Evolutionary conservation across 2,329 filamentous ascomycete genomes (phyloP).

Genomic region (Fusarium sororula): DNA sequence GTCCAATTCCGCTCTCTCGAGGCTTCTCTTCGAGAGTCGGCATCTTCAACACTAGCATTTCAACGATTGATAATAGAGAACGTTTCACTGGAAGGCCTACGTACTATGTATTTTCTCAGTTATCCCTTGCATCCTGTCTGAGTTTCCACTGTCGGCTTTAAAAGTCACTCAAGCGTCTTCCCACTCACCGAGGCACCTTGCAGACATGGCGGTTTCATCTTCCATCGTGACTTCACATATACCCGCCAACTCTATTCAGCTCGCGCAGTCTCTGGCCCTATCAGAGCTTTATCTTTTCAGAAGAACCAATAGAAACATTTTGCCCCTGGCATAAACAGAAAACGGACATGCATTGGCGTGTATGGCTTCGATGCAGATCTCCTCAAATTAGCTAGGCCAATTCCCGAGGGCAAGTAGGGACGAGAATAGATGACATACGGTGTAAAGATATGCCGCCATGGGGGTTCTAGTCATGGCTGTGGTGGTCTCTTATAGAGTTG

Average conservation of each 20-base stretch:
- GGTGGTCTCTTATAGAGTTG: constrained; percentile 8
- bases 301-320: constrained; percentile 17
- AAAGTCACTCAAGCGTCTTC: neutral
- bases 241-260: constrained; percentile 31
- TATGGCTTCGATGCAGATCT: constrained; percentile 1
- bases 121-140: rapidly evolving
- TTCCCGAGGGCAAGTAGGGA: neutral
- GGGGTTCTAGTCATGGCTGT: neutral
- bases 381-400: constrained; percentile 6
- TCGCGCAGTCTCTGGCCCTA: constrained; percentile 20
- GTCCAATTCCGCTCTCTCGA: neutral
- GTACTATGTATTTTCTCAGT: rapidly evolving
- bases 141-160: neutral
- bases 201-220: constrained; percentile 29
- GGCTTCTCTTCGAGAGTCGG: neutral
- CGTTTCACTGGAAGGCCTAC: neutral
- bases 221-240: constrained; percentile 17
- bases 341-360: constrained; percentile 7
- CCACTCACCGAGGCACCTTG: neutral
- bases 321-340: constrained; percentile 23
- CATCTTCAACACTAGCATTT: neutral
- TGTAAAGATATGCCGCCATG: constrained; percentile 12
- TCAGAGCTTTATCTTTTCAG: neutral
- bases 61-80: neutral
- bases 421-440: neutral